These are phyloP conservation scores for Plantago major DNA, from an alignment of 257 asterid genomes.

Conservation along the genomic window DNA sequence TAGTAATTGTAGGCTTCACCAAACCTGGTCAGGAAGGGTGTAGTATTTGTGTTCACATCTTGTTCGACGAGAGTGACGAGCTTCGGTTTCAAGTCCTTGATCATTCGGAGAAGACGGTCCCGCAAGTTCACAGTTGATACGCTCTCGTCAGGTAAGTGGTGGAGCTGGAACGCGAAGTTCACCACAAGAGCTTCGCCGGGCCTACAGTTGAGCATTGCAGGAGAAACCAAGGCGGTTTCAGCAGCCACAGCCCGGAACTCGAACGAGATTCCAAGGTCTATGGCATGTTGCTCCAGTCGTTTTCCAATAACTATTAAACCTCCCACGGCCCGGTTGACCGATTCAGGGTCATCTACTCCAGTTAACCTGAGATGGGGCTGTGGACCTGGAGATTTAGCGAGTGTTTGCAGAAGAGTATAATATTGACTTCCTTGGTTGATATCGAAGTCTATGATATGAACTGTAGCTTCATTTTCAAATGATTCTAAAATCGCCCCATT, in stretches of 20 bases:
- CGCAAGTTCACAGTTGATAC: constrained; percentile 71
- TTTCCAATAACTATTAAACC: constrained; percentile 64
- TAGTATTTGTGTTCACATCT: constrained; percentile 81
- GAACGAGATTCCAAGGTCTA: constrained; percentile 55
- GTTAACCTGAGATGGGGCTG: constrained; percentile 61
- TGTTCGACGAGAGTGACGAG: constrained; percentile 88
- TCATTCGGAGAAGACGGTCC: constrained; percentile 89
- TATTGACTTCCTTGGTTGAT: constrained; percentile 96
- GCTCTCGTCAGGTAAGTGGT: constrained; percentile 96
- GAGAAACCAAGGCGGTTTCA: constrained; percentile 56
- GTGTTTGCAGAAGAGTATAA: constrained; percentile 67
- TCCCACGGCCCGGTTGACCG: constrained; percentile 77
- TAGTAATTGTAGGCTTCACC: constrained; percentile 74
- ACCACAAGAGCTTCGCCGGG: constrained; percentile 71
- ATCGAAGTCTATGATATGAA: constrained; percentile 84
- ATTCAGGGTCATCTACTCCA: constrained; percentile 92
- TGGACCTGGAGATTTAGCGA: constrained; percentile 48
- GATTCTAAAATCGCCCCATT: constrained; percentile 83
- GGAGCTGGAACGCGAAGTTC: constrained; percentile 96
- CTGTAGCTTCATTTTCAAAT: constrained; percentile 48
- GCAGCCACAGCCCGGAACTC: constrained; percentile 67
- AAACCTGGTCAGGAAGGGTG: constrained; percentile 77
- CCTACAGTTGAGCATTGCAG: constrained; percentile 41
- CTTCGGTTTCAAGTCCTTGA: constrained; percentile 70
- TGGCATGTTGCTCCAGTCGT: constrained; percentile 62